A percentile compares a stretch with the other conserved stretches of the same genome.
Conservation (phyloP, 1,139 yeast species). For the Magnusiomyces tetraspermus region DNA sequence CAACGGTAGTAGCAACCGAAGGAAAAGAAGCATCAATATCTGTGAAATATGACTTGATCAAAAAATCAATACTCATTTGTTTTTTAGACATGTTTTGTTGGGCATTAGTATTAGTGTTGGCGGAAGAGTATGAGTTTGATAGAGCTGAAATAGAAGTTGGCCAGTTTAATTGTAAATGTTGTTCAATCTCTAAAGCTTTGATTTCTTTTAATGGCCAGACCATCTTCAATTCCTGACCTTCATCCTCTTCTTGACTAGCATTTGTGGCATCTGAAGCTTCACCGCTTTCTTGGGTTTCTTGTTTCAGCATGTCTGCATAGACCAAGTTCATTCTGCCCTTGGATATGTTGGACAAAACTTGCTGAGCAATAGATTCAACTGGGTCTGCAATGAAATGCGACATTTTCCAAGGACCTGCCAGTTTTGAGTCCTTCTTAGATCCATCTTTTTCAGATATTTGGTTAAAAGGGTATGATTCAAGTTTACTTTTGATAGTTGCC, state of each 20-base stretch:
- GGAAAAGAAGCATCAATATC: constrained; percentile 76
- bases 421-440: no score
- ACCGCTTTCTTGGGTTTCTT: no score
- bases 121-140: neutral
- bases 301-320: neutral
- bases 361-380: constrained; percentile 43
- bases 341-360: constrained; percentile 69
- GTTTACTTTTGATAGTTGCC: no score
- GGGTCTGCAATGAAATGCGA: neutral
- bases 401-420: neutral
- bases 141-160: constrained; percentile 10
- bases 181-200: constrained; percentile 52
- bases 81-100: constrained; percentile 30
- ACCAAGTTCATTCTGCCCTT: constrained; percentile 68
- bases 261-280: neutral
- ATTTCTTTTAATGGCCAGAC: constrained; percentile 74
- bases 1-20: constrained; percentile 88
- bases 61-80: constrained; percentile 70
- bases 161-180: constrained; percentile 39
- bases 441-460: constrained; percentile 22
- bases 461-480: no score
- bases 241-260: no score
- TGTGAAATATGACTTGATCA: constrained; percentile 64
- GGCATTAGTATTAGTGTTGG: neutral
- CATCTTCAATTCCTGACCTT: no score